Conservation (phyloP, 805 yeast species). For the Candida germanica region DNA sequence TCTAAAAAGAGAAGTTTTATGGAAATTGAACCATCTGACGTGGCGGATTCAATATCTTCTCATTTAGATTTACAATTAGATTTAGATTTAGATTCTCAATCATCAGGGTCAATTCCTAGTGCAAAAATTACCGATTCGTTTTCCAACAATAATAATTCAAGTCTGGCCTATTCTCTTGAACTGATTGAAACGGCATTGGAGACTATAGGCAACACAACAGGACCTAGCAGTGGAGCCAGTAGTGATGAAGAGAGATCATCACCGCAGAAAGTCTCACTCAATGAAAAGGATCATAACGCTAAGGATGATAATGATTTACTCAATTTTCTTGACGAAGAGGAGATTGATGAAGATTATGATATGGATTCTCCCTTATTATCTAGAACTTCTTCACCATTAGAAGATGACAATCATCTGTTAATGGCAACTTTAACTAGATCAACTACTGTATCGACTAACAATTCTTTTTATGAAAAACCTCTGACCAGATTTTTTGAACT, state of each 20-base stretch:
- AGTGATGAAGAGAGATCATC: not conserved
- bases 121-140: too few relatives aligned
- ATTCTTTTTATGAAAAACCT: constrained; percentile 17
- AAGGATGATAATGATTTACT: constrained; percentile 3
- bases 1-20: constrained; percentile 9
- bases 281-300: not conserved
- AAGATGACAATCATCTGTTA: constrained; percentile 27
- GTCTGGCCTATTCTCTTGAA: not conserved
- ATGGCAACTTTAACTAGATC: constrained; percentile 41
- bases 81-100: not conserved
- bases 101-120: not conserved
- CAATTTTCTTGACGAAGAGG: constrained; percentile 7
- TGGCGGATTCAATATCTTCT: not conserved
- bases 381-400: constrained; percentile 37
- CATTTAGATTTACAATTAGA: not conserved
- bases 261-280: not conserved
- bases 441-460: constrained; percentile 38
- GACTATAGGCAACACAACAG: not conserved
- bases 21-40: constrained; percentile 2
- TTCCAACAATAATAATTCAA: too few relatives aligned
- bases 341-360: constrained; percentile 18
- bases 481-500: constrained; percentile 26
- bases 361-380: constrained; percentile 28
- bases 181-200: constrained; percentile 2
- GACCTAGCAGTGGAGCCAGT: not conserved